Percentiles rank a stretch among this genome's conserved stretches.
Conservation (phyloP, 2,329 filamentous ascomycete species). For the Spiromastix sp. region DNA sequence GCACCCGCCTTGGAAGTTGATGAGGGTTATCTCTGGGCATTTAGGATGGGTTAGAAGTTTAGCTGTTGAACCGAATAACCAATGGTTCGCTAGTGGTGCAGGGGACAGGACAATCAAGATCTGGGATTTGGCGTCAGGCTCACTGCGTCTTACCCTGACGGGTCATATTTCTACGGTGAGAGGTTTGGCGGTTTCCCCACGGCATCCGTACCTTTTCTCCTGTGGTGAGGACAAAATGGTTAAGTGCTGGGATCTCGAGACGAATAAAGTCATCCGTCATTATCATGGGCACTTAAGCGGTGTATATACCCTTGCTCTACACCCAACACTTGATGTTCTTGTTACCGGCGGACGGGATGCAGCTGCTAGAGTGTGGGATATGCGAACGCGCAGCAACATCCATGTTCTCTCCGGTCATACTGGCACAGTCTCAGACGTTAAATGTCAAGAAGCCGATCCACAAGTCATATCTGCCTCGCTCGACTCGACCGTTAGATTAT, state of each 20-base stretch:
- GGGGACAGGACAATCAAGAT: slow-evolving; percentile 98
- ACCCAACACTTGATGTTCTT: slow-evolving; percentile 87
- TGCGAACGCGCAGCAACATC: slow-evolving; percentile 91
- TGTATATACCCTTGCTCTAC: slow-evolving; percentile 86
- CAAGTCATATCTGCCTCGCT: slow-evolving; percentile 91
- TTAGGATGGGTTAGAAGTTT: slow-evolving; percentile 86
- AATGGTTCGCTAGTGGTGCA: slow-evolving; percentile 94
- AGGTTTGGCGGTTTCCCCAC: slow-evolving; percentile 80
- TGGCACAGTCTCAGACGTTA: slow-evolving; percentile 75
- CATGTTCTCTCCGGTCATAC: slow-evolving; percentile 90
- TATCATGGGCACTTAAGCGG: slow-evolving; percentile 96
- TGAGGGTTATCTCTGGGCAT: slow-evolving; percentile 94
- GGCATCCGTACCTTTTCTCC: slow-evolving; percentile 94
- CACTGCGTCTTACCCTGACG: slow-evolving; percentile 74
- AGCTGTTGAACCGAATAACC: slow-evolving; percentile 88
- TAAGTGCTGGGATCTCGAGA: slow-evolving; percentile 98
- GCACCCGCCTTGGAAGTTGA: slow-evolving; percentile 97
- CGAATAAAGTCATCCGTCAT: slow-evolving; percentile 97
- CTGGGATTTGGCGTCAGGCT: slow-evolving; percentile 87
- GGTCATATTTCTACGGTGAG: slow-evolving; percentile 91
- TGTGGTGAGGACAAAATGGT: slow-evolving; percentile 99
- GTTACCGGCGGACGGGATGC: slow-evolving; percentile 93
- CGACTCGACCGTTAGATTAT: slow-evolving; percentile 81
- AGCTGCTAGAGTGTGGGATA: slow-evolving; percentile 94
- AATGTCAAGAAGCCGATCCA: slow-evolving; percentile 92